Evolutionary conservation across 768 basidiomycete genomes (phyloP).

Genomic region (Austroboletus eburneus): DNA sequence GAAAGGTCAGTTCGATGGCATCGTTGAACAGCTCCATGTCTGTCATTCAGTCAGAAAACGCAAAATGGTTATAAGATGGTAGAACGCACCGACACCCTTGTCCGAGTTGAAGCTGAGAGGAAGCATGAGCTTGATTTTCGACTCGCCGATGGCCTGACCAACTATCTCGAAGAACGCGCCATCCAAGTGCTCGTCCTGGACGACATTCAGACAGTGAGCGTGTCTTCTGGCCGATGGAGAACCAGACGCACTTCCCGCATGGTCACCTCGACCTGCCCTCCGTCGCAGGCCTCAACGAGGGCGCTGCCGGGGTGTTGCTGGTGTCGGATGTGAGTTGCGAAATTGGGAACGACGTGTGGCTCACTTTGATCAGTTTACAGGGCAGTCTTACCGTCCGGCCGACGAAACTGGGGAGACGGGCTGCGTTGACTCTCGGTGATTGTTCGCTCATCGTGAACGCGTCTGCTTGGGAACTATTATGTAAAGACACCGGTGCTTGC

Average conservation of each 20-base stretch:
- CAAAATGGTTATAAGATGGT: not conserved
- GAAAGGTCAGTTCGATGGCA: constrained; percentile 56
- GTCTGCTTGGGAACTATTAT: too few relatives aligned
- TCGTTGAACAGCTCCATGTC: constrained; percentile 62
- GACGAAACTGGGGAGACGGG: constrained; percentile 47
- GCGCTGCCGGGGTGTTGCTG: constrained; percentile 42
- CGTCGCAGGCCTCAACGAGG: constrained; percentile 64
- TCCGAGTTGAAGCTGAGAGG: constrained; percentile 50
- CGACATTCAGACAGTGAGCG: not conserved
- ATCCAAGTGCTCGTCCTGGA: constrained; percentile 41
- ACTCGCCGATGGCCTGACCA: constrained; percentile 52
- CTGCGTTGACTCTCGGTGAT: constrained; percentile 59
- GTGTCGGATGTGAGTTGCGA: not conserved
- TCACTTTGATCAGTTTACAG: constrained; percentile 56
- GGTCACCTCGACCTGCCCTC: constrained; percentile 51
- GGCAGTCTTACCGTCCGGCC: constrained; percentile 58
- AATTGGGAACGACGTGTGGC: constrained; percentile 7
- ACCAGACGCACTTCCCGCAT: constrained; percentile 37
- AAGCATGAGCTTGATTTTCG: constrained; percentile 52
- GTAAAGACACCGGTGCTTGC: too few relatives aligned
- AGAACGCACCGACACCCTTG: constrained; percentile 53
- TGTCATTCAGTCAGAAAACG: constrained; percentile 22
- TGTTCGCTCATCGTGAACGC: constrained; percentile 23
- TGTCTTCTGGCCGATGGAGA: not conserved
- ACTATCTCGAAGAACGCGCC: constrained; percentile 65